Evolutionary conservation across 345 rosid species (phyloP), one percentile per base, ranked within the genome.

Genomic region (Mercurialis annua): DNA sequence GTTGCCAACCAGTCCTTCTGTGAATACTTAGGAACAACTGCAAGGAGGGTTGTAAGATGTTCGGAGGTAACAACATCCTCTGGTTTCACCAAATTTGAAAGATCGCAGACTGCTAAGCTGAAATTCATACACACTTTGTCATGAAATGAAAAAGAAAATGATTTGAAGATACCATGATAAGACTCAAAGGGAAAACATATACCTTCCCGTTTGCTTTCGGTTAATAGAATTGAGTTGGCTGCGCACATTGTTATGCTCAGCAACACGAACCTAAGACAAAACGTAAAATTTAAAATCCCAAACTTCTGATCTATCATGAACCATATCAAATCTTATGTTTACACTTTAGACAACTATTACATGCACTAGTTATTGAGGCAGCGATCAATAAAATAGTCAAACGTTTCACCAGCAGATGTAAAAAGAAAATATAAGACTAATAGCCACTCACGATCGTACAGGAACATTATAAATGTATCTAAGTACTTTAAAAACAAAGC

Each of bases 81-180:
- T 33, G 92, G 90, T 77, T 95, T 92, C 68, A 95, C 99, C 73
- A 92, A 74, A 84, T 73, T 83, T 51, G 99, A 92, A 60, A 92
- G 90, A 83, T 95, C 99, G 77, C 99, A 94, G 72, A 95, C 98
- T 74, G 99, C 98, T 82, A 95, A 87, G 85, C 99, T 95, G 93
- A 73, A 75, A 74, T 44, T 57, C 47, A 61, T 6, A 73, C 68
- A 65, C 53, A n/a, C 11, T n/a, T n/a, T 59, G 69, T 65, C 78
- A 73, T 65, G 48, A 31, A 65, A 61, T 10, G 43, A 36, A 9
- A 15, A 74, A 9, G 18, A 38, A 16, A 24, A 23, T 64, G 42
- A 30, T 57, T 21, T 21, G 11, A 27, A 15, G 11, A n/a, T 8
- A 5, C 30, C 42, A 33, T 40, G 50, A 67, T 46, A 30, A 64